A percentile compares a stretch with the other conserved stretches of the same genome.
Conservation (phyloP, 2,329 filamentous ascomycete genomes). For the Exophiala phaeomuriformis region DNA sequence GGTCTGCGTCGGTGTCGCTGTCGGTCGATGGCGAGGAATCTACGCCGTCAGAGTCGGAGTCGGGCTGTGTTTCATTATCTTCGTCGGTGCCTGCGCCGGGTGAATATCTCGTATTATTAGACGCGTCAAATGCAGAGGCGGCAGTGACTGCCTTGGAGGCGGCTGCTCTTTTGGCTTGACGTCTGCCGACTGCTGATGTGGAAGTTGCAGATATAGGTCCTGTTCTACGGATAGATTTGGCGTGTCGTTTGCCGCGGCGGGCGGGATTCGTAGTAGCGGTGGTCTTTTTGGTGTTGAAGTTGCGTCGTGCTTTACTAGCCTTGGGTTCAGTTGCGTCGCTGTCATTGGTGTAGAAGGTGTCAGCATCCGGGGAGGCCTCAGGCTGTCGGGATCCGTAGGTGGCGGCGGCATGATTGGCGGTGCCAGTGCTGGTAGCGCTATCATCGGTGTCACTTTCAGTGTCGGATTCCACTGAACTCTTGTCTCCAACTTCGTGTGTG, state of each 20-base stretch:
- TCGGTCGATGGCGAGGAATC: background rate
- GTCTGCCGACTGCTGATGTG: background rate
- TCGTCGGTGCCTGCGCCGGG: slow-evolving; percentile 6
- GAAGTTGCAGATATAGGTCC: background rate
- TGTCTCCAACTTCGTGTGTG: slow-evolving; percentile 2
- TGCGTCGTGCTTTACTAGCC: slow-evolving; percentile 1
- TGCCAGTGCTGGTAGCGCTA: background rate
- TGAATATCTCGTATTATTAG: too few species aligned
- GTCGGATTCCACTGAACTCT: slow-evolving; percentile 7
- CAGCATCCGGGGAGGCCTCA: background rate
- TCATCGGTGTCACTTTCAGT: background rate
- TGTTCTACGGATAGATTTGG: slow-evolving; percentile 12
- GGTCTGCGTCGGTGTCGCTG: background rate
- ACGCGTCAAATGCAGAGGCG: too few species aligned
- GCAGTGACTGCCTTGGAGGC: slow-evolving; percentile 4
- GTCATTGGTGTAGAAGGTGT: slow-evolving; percentile 1
- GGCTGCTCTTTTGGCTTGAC: background rate
- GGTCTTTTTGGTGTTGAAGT: background rate
- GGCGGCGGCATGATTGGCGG: background rate
- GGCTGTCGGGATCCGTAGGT: background rate
- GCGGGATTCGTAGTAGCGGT: background rate
- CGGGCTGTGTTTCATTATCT: slow-evolving; percentile 11
- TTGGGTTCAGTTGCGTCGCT: background rate
- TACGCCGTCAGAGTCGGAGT: background rate
- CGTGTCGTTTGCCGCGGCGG: slow-evolving; percentile 7